phyloP scores from a whole-genome alignment of 176 grass and related monocot genomes.

The Rhynchospora pubera region DNA sequence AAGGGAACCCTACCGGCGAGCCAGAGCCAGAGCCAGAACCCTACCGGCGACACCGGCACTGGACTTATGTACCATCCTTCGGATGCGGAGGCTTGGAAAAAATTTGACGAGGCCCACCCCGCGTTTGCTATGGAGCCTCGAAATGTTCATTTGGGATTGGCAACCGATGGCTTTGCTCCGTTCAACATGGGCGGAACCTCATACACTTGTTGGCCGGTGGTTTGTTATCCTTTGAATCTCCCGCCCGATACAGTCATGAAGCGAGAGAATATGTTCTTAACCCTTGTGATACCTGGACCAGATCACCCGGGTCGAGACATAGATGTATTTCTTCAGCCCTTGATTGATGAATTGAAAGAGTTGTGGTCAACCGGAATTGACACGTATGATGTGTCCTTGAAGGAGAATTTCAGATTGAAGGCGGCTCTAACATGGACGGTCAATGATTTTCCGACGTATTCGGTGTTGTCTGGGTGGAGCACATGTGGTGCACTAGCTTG shows the following conservation, averaged over 20 bases:
- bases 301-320: conserved; percentile 6
- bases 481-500: conserved; percentile 13
- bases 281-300: not conserved
- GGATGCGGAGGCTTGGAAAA: not conserved
- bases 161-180: not conserved
- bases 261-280: not conserved
- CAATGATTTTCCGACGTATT: conserved; percentile 9
- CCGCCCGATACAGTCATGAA: not conserved
- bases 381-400: not conserved
- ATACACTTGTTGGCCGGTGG: conserved; percentile 7
- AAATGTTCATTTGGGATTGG: not conserved
- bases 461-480: not conserved
- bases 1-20: too few species aligned
- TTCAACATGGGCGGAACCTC: not conserved
- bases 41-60: too few species aligned
- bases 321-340: not conserved
- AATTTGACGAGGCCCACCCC: not conserved
- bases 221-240: conserved; percentile 10
- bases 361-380: not conserved
- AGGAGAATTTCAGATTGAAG: conserved; percentile 17
- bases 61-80: not conserved
- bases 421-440: not conserved
- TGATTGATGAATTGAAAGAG: not conserved
- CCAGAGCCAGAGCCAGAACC: too few species aligned
- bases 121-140: not conserved